phyloP scores from a whole-genome alignment of 2,329 filamentous ascomycete genomes.

The Pseudogymnoascus sp. region DNA sequence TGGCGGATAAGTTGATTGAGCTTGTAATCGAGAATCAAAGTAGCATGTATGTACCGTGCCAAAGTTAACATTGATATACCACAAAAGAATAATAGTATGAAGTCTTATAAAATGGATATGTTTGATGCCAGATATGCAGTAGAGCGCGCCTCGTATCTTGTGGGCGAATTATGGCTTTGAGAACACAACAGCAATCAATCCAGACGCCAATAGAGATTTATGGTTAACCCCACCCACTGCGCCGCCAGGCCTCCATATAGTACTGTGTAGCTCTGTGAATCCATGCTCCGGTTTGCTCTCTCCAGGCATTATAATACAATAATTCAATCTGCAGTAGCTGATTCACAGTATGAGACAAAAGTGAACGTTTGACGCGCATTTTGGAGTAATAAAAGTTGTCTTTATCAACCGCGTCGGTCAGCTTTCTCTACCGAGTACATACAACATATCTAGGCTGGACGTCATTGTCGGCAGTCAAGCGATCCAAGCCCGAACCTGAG shows the following conservation, averaged over 20 bases:
- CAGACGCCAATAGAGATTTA: background rate
- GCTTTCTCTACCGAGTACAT: conserved; percentile 4
- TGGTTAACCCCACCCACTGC: conserved; percentile 3
- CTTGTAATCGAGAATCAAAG: background rate
- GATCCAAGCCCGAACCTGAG: conserved; percentile 7
- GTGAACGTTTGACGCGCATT: conserved; percentile 3
- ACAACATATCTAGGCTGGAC: conserved; percentile 6
- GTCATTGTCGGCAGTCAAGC: conserved; percentile 11
- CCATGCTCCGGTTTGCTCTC: background rate
- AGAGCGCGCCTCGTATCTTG: background rate
- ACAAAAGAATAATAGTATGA: background rate
- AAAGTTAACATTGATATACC: background rate
- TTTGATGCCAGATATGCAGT: background rate
- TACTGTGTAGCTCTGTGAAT: conserved; percentile 3
- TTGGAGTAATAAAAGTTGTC: conserved; percentile 2
- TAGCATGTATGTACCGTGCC: background rate
- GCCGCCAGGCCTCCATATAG: background rate
- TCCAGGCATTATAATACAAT: background rate
- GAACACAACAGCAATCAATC: background rate
- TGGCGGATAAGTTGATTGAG: conserved; percentile 5
- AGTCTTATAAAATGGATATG: background rate
- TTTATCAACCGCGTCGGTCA: background rate
- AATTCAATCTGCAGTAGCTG: background rate
- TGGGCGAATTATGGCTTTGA: background rate
- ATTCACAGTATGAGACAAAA: background rate